phyloP scores from a whole-genome alignment of 768 basidiomycete species.

The Psilocybe tampanensis region DNA sequence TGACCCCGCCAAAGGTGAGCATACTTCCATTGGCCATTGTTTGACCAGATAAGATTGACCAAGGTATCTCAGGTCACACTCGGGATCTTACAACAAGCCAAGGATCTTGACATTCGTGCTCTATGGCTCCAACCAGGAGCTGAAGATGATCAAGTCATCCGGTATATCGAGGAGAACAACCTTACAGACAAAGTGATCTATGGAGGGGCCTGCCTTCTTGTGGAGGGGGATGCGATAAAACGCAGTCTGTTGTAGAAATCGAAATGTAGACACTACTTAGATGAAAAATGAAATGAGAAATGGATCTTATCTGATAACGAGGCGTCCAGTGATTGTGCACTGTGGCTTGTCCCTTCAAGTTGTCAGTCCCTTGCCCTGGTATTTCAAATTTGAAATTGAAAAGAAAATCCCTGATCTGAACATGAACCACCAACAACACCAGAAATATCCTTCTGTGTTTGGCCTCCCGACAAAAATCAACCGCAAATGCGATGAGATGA shows the following conservation, averaged over 20 bases:
- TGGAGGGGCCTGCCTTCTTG: slow-evolving; percentile 83
- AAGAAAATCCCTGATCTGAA: background rate
- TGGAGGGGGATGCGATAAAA: slow-evolving; percentile 68
- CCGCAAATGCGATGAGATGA: background rate
- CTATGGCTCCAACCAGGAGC: slow-evolving; percentile 94
- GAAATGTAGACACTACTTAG: background rate
- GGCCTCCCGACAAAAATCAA: background rate
- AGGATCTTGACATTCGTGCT: slow-evolving; percentile 68
- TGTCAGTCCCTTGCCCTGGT: too few species aligned
- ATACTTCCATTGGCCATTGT: background rate
- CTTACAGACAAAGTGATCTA: slow-evolving; percentile 71
- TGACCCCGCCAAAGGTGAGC: slow-evolving; percentile 74
- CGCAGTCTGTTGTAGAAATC: slow-evolving; percentile 24
- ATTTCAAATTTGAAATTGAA: too few species aligned
- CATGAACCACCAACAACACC: background rate
- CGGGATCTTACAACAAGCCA: slow-evolving; percentile 63
- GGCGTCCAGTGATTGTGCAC: too few species aligned
- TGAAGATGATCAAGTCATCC: slow-evolving; percentile 62
- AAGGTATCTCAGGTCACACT: slow-evolving; percentile 61
- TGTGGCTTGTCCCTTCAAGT: too few species aligned
- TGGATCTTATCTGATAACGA: background rate
- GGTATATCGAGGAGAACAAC: slow-evolving; percentile 67
- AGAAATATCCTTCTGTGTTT: background rate
- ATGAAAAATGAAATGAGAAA: background rate
- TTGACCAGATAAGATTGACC: background rate